Evolutionary conservation across 768 basidiomycete species (phyloP), one percentile per base, ranked within the genome.

Genomic region (Pleurotus tuoliensis): DNA sequence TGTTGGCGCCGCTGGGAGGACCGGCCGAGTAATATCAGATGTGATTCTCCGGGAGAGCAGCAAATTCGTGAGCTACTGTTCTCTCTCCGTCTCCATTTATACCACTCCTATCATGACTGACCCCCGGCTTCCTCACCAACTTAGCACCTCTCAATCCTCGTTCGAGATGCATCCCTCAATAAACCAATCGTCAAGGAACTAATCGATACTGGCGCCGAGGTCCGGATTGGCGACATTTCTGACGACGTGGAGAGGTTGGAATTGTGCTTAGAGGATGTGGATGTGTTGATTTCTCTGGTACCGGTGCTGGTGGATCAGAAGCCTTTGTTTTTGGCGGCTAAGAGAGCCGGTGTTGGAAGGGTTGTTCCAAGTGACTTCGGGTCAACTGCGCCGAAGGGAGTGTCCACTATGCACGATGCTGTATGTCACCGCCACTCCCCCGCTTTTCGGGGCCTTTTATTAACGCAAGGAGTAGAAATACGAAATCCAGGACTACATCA

Each of bases 211-310:
- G 48, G 48, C 25, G 48, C 48, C 15, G 48, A 50, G 48, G 3
- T 50, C 11, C 12, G 48, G 13, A 34, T 50, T 50, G 48, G 48
- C 48, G 48, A 50, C 22, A 50, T 50, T 37, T 18, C 48, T n/a
- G 48, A 50, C 6, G 38, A 16, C 27, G 27, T 25, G 5, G 48
- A 50, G 16, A 34, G 15, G 27, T 12, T 50, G n/a, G 25, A 50
- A 16, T 50, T 25, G 8, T 22, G 30, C 48, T 37, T 50, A 9
- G 13, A 50, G 30, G 48, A 25, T 11, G 48, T 50, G 7, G 30
- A 50, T 22, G 38, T 50, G 27, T n/a, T 50, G 25, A 50, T 50
- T 25, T 50, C 48, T n/a, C 30, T 37, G 5, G 48, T 16, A 5
- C 22, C 38, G n/a, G 16, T 34, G 9, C 12, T 50, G 13, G 48